Percentiles rank a stretch among this genome's conserved stretches.
Conservation (phyloP, 176 grass and related monocot species). For the Hordeum vulgare region DNA sequence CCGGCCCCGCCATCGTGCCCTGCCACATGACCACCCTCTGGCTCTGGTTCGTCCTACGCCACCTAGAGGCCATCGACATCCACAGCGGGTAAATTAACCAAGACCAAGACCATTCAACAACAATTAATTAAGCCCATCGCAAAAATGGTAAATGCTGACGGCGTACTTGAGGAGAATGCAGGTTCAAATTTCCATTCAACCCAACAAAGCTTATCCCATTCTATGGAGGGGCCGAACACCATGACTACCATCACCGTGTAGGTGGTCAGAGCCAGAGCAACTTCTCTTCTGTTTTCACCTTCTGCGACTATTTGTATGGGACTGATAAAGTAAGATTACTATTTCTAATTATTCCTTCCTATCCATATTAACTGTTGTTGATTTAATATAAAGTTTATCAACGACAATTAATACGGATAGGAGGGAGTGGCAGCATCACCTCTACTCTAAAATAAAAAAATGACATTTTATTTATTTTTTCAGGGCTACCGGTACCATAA, state of each 20-base stretch:
- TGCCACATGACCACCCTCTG: slow-evolving; percentile 59
- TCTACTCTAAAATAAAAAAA: no score
- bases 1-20: slow-evolving; percentile 40
- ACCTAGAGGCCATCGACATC: slow-evolving; percentile 47
- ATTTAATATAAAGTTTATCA: no score
- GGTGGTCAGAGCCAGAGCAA: slow-evolving; percentile 51
- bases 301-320: slow-evolving; percentile 61
- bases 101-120: no score
- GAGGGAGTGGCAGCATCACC: no score
- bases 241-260: slow-evolving; percentile 66
- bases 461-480: slow-evolving; percentile 1
- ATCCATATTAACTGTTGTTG: no score
- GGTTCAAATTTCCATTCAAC: slow-evolving; percentile 48
- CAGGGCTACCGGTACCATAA: slow-evolving; percentile 59
- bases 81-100: slow-evolving; percentile 44
- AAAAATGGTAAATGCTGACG: no score
- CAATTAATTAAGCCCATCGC: no score
- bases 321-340: slow-evolving; percentile 32
- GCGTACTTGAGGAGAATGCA: background rate
- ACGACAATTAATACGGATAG: no score
- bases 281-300: slow-evolving; percentile 54
- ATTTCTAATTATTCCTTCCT: no score
- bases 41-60: slow-evolving; percentile 45
- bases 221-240: slow-evolving; percentile 44
- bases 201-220: slow-evolving; percentile 54